Percentiles rank a stretch among this genome's conserved stretches.
Evolutionary conservation across 2,329 filamentous ascomycete species (phyloP).

Genomic region (Verticillium zaregamsianum): DNA sequence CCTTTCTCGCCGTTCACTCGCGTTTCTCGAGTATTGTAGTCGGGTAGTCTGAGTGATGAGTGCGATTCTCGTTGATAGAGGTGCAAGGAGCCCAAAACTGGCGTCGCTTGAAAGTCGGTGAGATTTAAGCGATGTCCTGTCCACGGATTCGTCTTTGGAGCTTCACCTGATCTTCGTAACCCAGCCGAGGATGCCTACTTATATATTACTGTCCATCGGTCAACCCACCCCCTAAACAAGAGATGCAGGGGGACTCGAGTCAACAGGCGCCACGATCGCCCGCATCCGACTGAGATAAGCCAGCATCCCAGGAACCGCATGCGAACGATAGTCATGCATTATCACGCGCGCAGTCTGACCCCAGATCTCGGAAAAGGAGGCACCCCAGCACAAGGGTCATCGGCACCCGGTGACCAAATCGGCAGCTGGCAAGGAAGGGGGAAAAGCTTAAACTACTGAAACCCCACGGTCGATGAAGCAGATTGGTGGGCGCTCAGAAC

Average conservation of each 20-base stretch:
- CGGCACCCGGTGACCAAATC: neutral
- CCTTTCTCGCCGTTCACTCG: too few relatives aligned
- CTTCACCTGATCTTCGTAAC: too few relatives aligned
- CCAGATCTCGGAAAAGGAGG: neutral
- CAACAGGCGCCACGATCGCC: neutral
- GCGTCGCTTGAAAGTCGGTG: too few relatives aligned
- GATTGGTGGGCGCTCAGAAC: neutral
- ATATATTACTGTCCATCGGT: neutral
- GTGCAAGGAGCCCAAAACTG: too few relatives aligned
- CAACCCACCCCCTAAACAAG: neutral
- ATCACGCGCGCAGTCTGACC: neutral
- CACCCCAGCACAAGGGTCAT: neutral
- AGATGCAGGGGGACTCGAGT: neutral
- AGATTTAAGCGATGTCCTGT: too few relatives aligned
- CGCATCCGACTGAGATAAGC: neutral
- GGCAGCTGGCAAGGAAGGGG: neutral
- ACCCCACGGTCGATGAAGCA: neutral
- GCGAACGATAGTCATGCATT: neutral
- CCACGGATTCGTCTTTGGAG: too few relatives aligned
- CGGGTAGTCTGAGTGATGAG: too few relatives aligned
- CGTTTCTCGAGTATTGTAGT: too few relatives aligned
- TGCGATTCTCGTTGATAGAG: too few relatives aligned
- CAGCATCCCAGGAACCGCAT: neutral
- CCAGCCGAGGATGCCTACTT: too few relatives aligned
- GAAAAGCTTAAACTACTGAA: neutral